Evolutionary conservation across 2,329 filamentous ascomycete genomes (phyloP).

Genomic region (Cladosporium sphaerospermum): DNA sequence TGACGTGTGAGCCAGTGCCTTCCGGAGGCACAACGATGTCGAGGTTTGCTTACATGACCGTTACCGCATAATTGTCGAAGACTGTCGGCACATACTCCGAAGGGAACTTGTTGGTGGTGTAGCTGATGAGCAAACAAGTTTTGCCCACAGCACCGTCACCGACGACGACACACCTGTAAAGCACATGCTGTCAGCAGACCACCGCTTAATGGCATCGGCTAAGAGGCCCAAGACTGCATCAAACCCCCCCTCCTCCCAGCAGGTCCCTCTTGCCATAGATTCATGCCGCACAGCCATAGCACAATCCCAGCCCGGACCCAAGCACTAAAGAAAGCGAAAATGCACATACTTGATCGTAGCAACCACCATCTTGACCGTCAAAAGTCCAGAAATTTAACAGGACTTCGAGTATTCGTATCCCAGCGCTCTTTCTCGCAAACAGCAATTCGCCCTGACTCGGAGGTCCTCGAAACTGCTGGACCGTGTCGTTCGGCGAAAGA

Average conservation of each 20-base stretch:
- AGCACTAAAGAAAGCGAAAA: no score
- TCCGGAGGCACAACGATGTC: not conserved
- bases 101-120: conserved; percentile 99
- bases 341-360: conserved; percentile 29
- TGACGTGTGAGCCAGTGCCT: not conserved
- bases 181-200: not conserved
- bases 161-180: conserved; percentile 73
- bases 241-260: no score
- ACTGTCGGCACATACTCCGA: conserved; percentile 99
- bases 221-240: no score
- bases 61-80: conserved; percentile 99
- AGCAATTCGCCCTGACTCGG: no score
- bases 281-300: no score
- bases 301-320: no score
- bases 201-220: not conserved
- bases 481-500: no score
- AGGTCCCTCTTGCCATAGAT: no score
- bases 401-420: no score
- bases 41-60: conserved; percentile 80
- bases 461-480: no score
- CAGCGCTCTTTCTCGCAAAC: no score
- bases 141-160: conserved; percentile 99
- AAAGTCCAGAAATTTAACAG: not conserved
- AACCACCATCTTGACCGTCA: conserved; percentile 23
- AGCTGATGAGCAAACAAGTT: conserved; percentile 97